These are phyloP conservation scores for Lipomyces kockii DNA, from an alignment of 805 yeast species.

Conservation along the genomic window DNA sequence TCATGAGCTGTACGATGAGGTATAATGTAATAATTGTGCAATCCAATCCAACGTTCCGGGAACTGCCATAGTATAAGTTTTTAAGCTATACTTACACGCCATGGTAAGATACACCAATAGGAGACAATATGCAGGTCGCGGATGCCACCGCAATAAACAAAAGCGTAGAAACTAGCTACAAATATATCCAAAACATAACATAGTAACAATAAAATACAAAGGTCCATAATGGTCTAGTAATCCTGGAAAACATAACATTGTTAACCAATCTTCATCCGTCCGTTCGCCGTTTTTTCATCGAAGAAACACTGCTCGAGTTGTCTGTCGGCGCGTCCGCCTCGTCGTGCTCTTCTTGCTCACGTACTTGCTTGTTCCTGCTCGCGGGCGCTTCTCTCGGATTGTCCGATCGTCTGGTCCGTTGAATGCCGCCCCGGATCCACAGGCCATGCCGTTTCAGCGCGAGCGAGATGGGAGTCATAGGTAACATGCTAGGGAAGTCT, in stretches of 20 bases:
- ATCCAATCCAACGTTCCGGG: background rate
- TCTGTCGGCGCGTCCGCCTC: background rate
- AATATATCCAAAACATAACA: background rate
- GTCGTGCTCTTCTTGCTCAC: background rate
- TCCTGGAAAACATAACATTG: background rate
- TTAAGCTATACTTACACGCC: background rate
- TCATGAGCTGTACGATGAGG: background rate
- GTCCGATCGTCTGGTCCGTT: conserved; percentile 21
- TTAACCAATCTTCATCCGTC: background rate
- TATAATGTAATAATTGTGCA: background rate
- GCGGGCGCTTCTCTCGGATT: background rate
- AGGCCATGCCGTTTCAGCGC: conserved; percentile 33
- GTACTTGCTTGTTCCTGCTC: background rate
- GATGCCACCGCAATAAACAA: background rate
- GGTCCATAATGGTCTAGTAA: too few relatives aligned
- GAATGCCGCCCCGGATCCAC: conserved; percentile 36
- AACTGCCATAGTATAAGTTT: background rate
- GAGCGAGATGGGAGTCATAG: conserved; percentile 32
- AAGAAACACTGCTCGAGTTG: background rate
- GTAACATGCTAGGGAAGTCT: conserved; percentile 44
- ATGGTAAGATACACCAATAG: background rate
- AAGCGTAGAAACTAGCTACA: background rate
- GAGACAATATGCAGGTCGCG: background rate
- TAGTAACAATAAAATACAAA: background rate
- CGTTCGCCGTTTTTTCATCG: background rate